phyloP scores from a whole-genome alignment of 805 yeast genomes.

The Lachancea thermotolerans region DNA sequence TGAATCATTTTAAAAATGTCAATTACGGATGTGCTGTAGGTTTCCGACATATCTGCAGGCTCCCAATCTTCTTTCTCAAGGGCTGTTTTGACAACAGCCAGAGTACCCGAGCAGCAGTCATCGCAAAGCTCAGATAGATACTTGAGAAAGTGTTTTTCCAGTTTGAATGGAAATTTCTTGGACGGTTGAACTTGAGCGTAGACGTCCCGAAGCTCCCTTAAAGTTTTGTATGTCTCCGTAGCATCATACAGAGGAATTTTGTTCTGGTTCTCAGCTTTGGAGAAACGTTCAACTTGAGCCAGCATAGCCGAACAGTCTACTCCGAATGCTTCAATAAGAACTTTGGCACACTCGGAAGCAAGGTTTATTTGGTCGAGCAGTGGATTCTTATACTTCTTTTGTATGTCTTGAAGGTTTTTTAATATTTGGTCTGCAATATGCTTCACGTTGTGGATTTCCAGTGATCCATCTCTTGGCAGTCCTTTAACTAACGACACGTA shows the following conservation, averaged over 20 bases:
- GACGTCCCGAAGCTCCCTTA: conserved; percentile 47
- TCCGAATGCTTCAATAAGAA: conserved; percentile 46
- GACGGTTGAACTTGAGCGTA: conserved; percentile 41
- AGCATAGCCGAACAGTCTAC: conserved; percentile 48
- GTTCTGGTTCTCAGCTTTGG: conserved; percentile 25
- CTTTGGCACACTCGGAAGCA: conserved; percentile 41
- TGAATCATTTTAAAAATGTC: conserved; percentile 62
- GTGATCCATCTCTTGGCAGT: conserved; percentile 54
- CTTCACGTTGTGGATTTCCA: conserved; percentile 49
- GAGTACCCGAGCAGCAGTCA: conserved; percentile 40
- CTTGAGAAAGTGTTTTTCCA: conserved; percentile 51
- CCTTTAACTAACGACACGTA: conserved; percentile 38
- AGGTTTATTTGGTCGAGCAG: conserved; percentile 53
- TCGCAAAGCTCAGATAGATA: conserved; percentile 38
- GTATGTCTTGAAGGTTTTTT: conserved; percentile 42
- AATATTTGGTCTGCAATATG: conserved; percentile 51
- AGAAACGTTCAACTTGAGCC: conserved; percentile 41
- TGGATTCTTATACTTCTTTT: conserved; percentile 54
- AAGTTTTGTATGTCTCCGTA: conserved; percentile 45
- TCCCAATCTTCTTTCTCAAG: conserved; percentile 51
- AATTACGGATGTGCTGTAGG: conserved; percentile 53
- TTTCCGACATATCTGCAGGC: conserved; percentile 41
- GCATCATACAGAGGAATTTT: conserved; percentile 48
- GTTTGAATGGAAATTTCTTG: conserved; percentile 41
- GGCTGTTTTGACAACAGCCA: conserved; percentile 46